These are phyloP conservation scores for Nicotiana benthamiana DNA, from an alignment of 257 asterid species.

Conservation along the genomic window DNA sequence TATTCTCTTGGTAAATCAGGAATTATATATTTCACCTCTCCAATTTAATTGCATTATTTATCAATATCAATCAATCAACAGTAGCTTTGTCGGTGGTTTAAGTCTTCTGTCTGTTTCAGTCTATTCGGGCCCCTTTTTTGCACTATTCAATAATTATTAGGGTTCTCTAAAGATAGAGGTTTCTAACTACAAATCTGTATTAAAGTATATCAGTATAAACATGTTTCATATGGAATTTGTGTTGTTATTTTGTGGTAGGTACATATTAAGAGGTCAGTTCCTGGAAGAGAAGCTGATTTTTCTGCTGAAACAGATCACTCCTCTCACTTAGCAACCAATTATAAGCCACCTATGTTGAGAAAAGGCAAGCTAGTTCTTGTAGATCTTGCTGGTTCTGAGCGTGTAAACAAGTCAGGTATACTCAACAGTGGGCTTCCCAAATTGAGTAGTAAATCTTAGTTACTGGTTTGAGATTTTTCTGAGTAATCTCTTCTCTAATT, in stretches of 20 bases:
- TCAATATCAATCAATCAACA: background rate
- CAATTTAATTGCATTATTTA: background rate
- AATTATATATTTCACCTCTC: background rate
- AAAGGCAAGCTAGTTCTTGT: slow-evolving; percentile 91
- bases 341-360: slow-evolving; percentile 75
- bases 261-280: slow-evolving; percentile 74
- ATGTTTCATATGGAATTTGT: background rate
- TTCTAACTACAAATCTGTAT: background rate
- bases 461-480: background rate
- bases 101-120: background rate
- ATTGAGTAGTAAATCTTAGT: background rate
- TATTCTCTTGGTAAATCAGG: slow-evolving; percentile 74
- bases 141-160: background rate
- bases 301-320: slow-evolving; percentile 46
- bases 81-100: background rate
- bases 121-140: background rate
- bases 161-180: background rate
- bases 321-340: slow-evolving; percentile 49
- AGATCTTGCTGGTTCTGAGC: slow-evolving; percentile 99
- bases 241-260: slow-evolving; percentile 44
- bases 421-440: slow-evolving; percentile 3
- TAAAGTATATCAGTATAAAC: background rate
- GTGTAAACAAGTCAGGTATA: slow-evolving; percentile 91
- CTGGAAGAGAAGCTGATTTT: slow-evolving; percentile 49
- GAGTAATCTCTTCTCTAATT: background rate